A percentile compares a stretch with the other conserved stretches of the same genome.
Conservation (phyloP, 129 eudicot genomes). For the Calendula officinalis region DNA sequence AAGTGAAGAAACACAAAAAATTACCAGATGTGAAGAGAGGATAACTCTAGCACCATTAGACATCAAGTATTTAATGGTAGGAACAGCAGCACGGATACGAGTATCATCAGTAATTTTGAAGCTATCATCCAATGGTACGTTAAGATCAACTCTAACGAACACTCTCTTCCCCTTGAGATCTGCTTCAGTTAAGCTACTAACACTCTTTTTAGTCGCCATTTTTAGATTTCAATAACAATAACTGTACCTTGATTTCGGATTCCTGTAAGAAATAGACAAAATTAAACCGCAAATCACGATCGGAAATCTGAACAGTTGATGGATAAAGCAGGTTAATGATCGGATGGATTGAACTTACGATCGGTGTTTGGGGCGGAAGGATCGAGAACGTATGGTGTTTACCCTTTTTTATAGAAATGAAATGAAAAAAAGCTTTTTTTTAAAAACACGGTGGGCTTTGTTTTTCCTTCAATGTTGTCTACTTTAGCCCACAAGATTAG, state of each 20-base stretch:
- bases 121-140: conserved; percentile 28
- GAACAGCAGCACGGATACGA: not conserved
- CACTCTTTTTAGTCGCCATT: conserved; percentile 90
- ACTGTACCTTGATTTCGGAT: not conserved
- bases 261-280: not conserved
- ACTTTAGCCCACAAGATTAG: conserved; percentile 14
- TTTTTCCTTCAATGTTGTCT: not conserved
- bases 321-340: not conserved
- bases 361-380: not conserved
- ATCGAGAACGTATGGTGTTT: not conserved
- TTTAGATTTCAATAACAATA: not conserved
- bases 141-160: conserved; percentile 57
- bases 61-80: conserved; percentile 1
- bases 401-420: conserved; percentile 6
- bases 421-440: not conserved
- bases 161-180: conserved; percentile 76
- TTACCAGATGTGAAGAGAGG: conserved; percentile 53
- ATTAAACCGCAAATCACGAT: not conserved
- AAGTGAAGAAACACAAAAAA: not conserved
- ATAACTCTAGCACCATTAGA: conserved; percentile 10
- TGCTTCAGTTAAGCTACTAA: conserved; percentile 53
- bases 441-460: conserved; percentile 18
- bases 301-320: not conserved
- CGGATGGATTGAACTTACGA: conserved; percentile 6
- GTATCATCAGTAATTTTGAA: conserved; percentile 21